phyloP scores from a whole-genome alignment of 345 rosid genomes.

The Mallotus nudiflorus region DNA sequence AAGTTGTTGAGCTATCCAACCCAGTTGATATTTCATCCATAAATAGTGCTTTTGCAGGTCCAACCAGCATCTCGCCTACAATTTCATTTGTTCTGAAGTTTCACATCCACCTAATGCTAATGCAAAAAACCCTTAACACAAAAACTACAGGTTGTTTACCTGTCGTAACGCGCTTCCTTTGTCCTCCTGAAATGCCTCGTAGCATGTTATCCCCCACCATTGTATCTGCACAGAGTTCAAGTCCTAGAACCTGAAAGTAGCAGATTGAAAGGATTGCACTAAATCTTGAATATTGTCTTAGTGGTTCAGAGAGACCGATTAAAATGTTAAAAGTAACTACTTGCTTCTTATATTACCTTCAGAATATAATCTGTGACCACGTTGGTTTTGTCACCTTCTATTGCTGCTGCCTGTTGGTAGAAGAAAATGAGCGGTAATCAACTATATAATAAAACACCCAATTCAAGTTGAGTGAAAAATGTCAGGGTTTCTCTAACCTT shows the following conservation, averaged over 20 bases:
- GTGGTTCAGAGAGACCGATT: background rate
- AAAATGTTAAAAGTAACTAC: background rate
- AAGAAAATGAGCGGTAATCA: background rate
- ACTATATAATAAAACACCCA: too few relatives aligned
- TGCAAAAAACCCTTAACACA: background rate
- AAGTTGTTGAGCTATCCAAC: conserved; percentile 73
- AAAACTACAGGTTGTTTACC: conserved; percentile 24
- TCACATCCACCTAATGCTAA: background rate
- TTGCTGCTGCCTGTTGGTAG: conserved; percentile 44
- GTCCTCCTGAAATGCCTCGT: conserved; percentile 65
- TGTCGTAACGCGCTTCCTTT: conserved; percentile 50
- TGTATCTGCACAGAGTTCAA: conserved; percentile 65
- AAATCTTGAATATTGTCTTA: background rate
- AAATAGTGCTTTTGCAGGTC: conserved; percentile 65
- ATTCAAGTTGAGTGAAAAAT: background rate
- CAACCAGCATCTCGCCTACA: conserved; percentile 70
- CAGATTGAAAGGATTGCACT: background rate
- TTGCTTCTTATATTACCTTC: conserved; percentile 35
- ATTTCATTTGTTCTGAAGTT: background rate
- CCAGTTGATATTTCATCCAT: conserved; percentile 86
- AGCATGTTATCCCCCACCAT: conserved; percentile 69
- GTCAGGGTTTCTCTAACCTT: conserved; percentile 30
- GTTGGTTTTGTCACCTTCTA: conserved; percentile 37
- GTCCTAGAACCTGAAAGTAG: conserved; percentile 57
- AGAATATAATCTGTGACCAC: conserved; percentile 48